These are phyloP conservation scores for Raphanus sativus DNA, from an alignment of 345 rosid genomes.

Conservation along the genomic window DNA sequence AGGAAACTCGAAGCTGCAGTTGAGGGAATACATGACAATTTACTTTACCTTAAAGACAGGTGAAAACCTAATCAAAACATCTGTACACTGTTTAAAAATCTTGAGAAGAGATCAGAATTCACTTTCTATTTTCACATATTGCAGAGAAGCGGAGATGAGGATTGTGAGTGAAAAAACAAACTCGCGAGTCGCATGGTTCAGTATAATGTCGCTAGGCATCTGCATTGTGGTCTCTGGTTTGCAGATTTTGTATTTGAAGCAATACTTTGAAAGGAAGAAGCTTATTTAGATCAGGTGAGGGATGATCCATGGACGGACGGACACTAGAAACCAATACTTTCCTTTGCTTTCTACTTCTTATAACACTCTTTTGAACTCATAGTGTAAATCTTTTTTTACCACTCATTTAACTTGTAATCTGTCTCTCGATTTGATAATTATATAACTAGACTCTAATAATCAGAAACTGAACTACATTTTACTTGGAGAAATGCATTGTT, in stretches of 20 bases:
- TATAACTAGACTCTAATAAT: not conserved
- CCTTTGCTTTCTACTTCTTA: not conserved
- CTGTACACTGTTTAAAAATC: conserved; percentile 5
- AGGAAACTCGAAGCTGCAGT: conserved; percentile 78
- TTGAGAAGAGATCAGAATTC: not conserved
- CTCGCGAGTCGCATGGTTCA: conserved; percentile 68
- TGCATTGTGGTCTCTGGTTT: conserved; percentile 63
- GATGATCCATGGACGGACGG: not conserved
- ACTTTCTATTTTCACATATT: not conserved
- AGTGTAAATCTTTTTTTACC: conserved; percentile 10
- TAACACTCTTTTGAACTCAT: not conserved
- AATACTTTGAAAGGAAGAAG: conserved; percentile 80
- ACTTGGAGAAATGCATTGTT: not conserved
- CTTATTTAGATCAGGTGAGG: conserved; percentile 51
- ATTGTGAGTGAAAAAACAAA: conserved; percentile 68
- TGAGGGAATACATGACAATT: conserved; percentile 73
- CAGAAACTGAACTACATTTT: not conserved
- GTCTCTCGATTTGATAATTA: not conserved
- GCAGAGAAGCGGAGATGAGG: conserved; percentile 92
- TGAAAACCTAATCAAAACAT: conserved; percentile 29
- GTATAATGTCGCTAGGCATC: conserved; percentile 69
- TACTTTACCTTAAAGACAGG: conserved; percentile 65
- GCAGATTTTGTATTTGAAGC: conserved; percentile 81
- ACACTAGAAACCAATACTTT: conserved; percentile 7
- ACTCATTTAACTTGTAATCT: conserved; percentile 22